A percentile compares a stretch with the other conserved stretches of the same genome.
phyloP scores from a whole-genome alignment of 495 filamentous ascomycete species.

The Penicillium arizonense region DNA sequence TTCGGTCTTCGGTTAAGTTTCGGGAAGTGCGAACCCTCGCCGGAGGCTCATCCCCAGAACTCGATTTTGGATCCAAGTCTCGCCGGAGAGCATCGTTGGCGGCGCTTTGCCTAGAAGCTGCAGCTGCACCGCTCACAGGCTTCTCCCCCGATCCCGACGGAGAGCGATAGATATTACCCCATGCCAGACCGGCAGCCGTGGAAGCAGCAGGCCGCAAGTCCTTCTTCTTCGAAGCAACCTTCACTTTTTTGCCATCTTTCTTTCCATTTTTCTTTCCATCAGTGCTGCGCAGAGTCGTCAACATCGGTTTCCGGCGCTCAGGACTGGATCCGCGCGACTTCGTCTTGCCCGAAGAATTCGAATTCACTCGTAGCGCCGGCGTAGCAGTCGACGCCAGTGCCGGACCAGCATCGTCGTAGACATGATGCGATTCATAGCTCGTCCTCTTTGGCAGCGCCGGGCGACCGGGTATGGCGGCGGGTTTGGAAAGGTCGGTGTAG shows the following conservation, averaged over 20 bases:
- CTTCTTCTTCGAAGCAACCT: slow-evolving; percentile 32
- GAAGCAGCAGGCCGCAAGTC: slow-evolving; percentile 58
- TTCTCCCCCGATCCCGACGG: slow-evolving; percentile 28
- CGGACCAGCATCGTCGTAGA: slow-evolving; percentile 15
- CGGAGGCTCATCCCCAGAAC: slow-evolving; percentile 29
- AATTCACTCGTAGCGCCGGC: slow-evolving; percentile 36
- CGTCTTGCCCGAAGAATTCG: slow-evolving; percentile 43
- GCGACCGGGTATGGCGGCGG: slow-evolving; percentile 62
- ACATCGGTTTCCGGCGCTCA: slow-evolving; percentile 75
- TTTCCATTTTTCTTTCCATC: slow-evolving; percentile 59
- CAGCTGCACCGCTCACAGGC: slow-evolving; percentile 33
- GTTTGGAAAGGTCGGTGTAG: slow-evolving; percentile 73
- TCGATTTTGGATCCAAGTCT: slow-evolving; percentile 22
- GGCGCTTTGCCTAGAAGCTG: slow-evolving; percentile 30
- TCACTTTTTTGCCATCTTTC: slow-evolving; percentile 52
- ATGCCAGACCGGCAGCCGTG: slow-evolving; percentile 86
- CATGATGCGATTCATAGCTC: slow-evolving; percentile 45
- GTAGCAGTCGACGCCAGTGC: slow-evolving; percentile 15
- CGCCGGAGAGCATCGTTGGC: slow-evolving; percentile 27
- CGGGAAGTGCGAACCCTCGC: slow-evolving; percentile 2
- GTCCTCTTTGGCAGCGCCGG: slow-evolving; percentile 48
- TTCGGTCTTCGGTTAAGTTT: slow-evolving; percentile 13
- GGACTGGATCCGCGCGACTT: slow-evolving; percentile 72
- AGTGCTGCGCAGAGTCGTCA: slow-evolving; percentile 75
- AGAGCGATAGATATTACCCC: slow-evolving; percentile 56